These are phyloP conservation scores for Sordariomycetes sp. DNA, from an alignment of 2,329 filamentous ascomycete species.

Conservation along the genomic window DNA sequence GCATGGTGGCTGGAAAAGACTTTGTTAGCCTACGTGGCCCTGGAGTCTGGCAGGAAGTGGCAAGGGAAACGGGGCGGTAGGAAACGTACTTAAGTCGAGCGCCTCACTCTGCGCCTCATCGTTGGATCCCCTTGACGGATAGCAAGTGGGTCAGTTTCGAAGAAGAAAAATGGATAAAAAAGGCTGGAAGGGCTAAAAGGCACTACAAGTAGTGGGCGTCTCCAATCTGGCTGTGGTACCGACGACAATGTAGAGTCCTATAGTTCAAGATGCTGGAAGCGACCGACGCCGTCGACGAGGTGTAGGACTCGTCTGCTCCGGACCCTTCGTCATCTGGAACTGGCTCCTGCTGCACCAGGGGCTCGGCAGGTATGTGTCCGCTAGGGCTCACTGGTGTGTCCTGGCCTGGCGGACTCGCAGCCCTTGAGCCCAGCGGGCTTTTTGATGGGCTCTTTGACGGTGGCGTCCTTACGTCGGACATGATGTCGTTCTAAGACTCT, in stretches of 20 bases:
- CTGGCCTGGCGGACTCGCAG: background rate
- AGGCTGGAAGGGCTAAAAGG: too few relatives aligned
- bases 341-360: background rate
- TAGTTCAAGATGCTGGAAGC: constrained; percentile 16
- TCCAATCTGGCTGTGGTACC: constrained; percentile 10
- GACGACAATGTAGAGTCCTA: constrained; percentile 13
- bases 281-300: constrained; percentile 17
- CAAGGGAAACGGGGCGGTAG: background rate
- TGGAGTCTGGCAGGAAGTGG: too few relatives aligned
- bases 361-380: background rate
- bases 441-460: background rate
- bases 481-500: too few relatives aligned
- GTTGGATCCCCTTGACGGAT: constrained; percentile 5
- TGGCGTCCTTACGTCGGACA: too few relatives aligned
- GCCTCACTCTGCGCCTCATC: constrained; percentile 8
- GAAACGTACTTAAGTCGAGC: constrained; percentile 10
- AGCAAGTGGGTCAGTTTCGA: background rate
- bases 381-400: too few relatives aligned
- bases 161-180: too few relatives aligned
- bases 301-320: background rate
- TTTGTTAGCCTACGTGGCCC: background rate
- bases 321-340: background rate
- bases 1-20: constrained; percentile 9
- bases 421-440: background rate
- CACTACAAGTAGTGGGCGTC: constrained; percentile 13